A percentile compares a stretch with the other conserved stretches of the same genome.
Conservation (phyloP, 2,329 filamentous ascomycete genomes). For the Teratosphaeria viscida region DNA sequence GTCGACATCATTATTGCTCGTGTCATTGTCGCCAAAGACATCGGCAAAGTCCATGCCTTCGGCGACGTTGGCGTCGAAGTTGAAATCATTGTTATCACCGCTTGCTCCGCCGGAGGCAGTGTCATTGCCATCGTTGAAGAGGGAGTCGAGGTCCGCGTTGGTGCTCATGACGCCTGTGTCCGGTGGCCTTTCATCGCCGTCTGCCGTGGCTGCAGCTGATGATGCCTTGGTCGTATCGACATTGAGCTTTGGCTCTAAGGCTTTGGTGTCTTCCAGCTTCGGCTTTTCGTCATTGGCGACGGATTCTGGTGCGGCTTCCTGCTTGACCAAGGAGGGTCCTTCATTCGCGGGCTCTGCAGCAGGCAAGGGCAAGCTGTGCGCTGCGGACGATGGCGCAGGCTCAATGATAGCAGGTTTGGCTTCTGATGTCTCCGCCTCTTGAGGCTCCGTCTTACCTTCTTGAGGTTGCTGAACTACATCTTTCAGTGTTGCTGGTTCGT, state of each 20-base stretch:
- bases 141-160: conserved; percentile 24
- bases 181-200: conserved; percentile 15
- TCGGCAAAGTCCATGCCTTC: conserved; percentile 9
- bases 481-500: not conserved
- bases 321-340: not conserved
- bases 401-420: not conserved
- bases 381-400: not conserved
- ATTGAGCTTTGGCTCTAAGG: conserved; percentile 4
- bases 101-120: conserved; percentile 5
- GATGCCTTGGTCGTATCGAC: conserved; percentile 7
- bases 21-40: conserved; percentile 8
- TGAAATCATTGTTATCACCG: conserved; percentile 15
- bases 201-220: conserved; percentile 2
- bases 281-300: not conserved
- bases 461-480: not conserved
- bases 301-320: not conserved
- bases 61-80: conserved; percentile 19
- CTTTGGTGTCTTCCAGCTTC: not conserved
- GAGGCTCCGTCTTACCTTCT: not conserved
- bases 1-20: conserved; percentile 15
- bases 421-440: not conserved
- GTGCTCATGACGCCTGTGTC: conserved; percentile 16
- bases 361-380: not conserved
- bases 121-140: conserved; percentile 16
- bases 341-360: not conserved